Evolutionary conservation across 2,329 filamentous ascomycete species (phyloP).

Genomic region (Pyrenochaeta sp.): DNA sequence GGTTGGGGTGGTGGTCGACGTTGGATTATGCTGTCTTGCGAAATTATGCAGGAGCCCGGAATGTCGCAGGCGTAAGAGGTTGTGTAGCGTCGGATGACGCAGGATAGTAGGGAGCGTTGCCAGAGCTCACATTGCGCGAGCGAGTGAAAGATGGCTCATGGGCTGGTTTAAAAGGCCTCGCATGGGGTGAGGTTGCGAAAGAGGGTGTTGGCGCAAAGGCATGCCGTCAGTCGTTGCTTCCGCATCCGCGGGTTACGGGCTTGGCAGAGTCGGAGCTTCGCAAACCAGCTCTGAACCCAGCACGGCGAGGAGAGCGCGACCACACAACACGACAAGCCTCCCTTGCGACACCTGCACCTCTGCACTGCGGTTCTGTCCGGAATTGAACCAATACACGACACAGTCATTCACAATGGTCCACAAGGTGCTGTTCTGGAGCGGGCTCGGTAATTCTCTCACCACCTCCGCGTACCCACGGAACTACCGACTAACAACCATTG

Average conservation of each 20-base stretch:
- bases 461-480: constrained; percentile 18
- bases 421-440: constrained; percentile 81
- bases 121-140: background rate
- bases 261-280: constrained; percentile 30
- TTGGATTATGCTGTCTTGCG: constrained; percentile 5
- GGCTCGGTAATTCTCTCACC: constrained; percentile 77
- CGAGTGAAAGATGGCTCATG: background rate
- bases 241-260: constrained; percentile 26
- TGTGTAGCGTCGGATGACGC: background rate
- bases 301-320: constrained; percentile 33
- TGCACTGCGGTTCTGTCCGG: constrained; percentile 16
- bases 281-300: constrained; percentile 24
- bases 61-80: background rate
- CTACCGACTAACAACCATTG: constrained; percentile 31
- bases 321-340: constrained; percentile 27
- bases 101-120: background rate
- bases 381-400: constrained; percentile 11
- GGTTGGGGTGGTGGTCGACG: constrained; percentile 6
- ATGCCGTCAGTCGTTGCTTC: constrained; percentile 20
- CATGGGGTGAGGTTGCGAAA: constrained; percentile 1
- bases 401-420: constrained; percentile 54
- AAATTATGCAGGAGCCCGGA: constrained; percentile 8
- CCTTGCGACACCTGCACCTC: constrained; percentile 21
- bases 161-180: background rate
- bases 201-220: constrained; percentile 5